phyloP scores from a whole-genome alignment of 2,329 filamentous ascomycete genomes.

The Blumeria graminis region DNA sequence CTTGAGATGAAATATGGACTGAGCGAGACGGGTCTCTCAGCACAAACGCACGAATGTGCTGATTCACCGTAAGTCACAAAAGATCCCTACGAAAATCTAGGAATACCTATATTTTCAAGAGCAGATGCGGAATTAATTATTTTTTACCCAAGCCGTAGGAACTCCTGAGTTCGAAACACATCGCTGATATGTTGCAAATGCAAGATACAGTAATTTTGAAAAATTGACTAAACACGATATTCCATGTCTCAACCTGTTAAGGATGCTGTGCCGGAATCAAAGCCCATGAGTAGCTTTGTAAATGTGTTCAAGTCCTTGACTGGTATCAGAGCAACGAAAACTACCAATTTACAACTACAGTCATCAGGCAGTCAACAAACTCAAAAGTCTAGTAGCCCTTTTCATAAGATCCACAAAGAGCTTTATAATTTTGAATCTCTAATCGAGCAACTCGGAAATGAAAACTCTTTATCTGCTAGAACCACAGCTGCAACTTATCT shows the following conservation, averaged over 20 bases:
- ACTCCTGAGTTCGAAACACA: too few species aligned
- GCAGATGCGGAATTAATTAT: too few species aligned
- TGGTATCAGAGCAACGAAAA: conserved; percentile 26
- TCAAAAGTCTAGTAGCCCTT: conserved; percentile 19
- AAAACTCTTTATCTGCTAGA: conserved; percentile 24
- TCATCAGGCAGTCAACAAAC: conserved; percentile 19
- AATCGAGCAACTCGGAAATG: conserved; percentile 29
- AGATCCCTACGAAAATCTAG: too few species aligned
- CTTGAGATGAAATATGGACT: too few species aligned
- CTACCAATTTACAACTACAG: conserved; percentile 18
- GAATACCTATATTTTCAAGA: too few species aligned
- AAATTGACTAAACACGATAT: conserved; percentile 3
- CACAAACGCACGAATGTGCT: too few species aligned
- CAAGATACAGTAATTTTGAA: neutral
- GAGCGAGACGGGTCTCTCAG: too few species aligned
- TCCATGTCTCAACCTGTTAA: conserved; percentile 36
- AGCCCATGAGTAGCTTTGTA: conserved; percentile 30
- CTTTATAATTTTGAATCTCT: conserved; percentile 28
- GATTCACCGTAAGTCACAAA: too few species aligned
- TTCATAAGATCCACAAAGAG: conserved; percentile 19
- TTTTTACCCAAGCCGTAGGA: too few species aligned
- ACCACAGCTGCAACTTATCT: conserved; percentile 32
- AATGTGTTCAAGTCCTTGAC: conserved; percentile 40
- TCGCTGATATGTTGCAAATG: neutral
- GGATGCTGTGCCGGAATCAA: conserved; percentile 32